Evolutionary conservation across 176 grass and related monocot species (phyloP), one percentile per base, ranked within the genome.

Genomic region (Paspalum vaginatum): DNA sequence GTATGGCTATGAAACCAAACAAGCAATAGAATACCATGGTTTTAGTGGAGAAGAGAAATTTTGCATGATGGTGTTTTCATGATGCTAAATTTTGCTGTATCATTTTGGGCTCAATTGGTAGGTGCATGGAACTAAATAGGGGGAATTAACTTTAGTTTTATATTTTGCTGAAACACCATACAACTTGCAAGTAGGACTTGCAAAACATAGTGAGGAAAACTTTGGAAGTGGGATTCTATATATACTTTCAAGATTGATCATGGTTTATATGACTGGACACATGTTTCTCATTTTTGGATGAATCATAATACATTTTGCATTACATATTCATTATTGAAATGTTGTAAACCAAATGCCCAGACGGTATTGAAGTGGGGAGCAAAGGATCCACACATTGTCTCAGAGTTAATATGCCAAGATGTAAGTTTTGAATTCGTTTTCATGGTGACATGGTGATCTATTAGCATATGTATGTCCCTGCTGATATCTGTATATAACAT

Each of bases 391-490:
- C n/a, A n/a, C n/a, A n/a, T n/a, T n/a, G 87, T 93, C 42, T 70
- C 85, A 51, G 66, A 98, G 53, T 87, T 89, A 79, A 92, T 98
- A 85, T 70, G 27, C 70, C 79, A 86, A 85, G 88, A 98, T 94
- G 95, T 98, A 92, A 92, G 92, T 86, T 13, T 48, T 75, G 24
- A 44, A 80, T 21, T 75, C 12, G 11, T 75, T 80, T 70, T 50
- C 51, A 60, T 60, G 51, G 27, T 37, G 38, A 21, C 59, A 53
- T 88, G 61, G 6, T 79, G 43, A 15, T 84, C n/a, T 15, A 60
- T 83, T 42, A 79, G 10, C 68, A 74, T 66, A 11, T 76, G 14
- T 78, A 38, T 68, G 26, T 68, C 24, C 37, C 17, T 61, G 81
- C 27, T 41, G 43, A 44, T 71, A 64, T 17, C 37, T 77, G 68